Percentiles rank a stretch among this genome's conserved stretches.
These are phyloP conservation scores for Eucalyptus pauciflora DNA, from an alignment of 345 rosid genomes.

Conservation along the genomic window DNA sequence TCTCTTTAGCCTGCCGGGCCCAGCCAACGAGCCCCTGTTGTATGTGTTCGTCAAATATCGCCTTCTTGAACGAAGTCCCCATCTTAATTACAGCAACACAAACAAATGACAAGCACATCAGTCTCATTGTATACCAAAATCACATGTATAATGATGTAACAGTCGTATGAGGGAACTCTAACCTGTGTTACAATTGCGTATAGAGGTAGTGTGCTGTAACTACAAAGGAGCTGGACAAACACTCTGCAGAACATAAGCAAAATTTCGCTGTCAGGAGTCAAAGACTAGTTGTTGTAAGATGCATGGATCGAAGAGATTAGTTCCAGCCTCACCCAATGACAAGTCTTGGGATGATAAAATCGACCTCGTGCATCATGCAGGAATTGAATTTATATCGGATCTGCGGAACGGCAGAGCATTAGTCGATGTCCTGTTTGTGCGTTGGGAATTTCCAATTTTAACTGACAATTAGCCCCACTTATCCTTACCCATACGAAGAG, in stretches of 20 bases:
- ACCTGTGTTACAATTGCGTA: slow-evolving; percentile 93
- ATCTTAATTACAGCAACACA: slow-evolving; percentile 26
- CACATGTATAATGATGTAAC: background rate
- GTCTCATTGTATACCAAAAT: background rate
- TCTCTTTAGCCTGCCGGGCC: slow-evolving; percentile 58
- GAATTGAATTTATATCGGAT: slow-evolving; percentile 56
- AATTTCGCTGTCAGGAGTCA: background rate
- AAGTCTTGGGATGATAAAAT: slow-evolving; percentile 52
- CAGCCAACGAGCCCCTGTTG: slow-evolving; percentile 57
- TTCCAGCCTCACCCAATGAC: slow-evolving; percentile 45
- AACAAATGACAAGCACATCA: background rate
- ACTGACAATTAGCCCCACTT: background rate
- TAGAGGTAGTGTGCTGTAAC: slow-evolving; percentile 81
- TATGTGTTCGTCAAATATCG: slow-evolving; percentile 62
- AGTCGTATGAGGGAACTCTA: background rate
- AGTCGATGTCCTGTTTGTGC: background rate
- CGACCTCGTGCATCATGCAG: slow-evolving; percentile 56
- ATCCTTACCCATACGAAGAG: slow-evolving; percentile 63
- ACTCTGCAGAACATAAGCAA: slow-evolving; percentile 15
- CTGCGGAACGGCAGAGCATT: slow-evolving; percentile 13
- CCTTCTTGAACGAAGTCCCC: slow-evolving; percentile 75
- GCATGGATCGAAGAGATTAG: background rate
- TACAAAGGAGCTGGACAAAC: slow-evolving; percentile 62
- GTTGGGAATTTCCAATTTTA: background rate
- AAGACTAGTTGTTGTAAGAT: background rate